Conservation (phyloP, 108 stramenopile genomes). For the Skeletonema marinoi region DNA sequence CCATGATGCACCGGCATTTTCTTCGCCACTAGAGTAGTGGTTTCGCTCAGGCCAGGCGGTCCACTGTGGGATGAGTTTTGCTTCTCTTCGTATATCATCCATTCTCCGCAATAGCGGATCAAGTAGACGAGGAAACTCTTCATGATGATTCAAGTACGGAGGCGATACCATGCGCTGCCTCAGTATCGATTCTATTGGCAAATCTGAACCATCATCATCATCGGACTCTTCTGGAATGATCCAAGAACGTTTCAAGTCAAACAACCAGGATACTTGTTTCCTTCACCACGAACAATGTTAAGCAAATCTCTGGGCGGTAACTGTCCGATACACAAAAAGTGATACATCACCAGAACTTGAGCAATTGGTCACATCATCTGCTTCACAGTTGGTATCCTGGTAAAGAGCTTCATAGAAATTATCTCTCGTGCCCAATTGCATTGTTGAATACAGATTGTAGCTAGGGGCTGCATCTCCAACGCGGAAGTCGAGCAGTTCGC, state of each 20-base stretch:
- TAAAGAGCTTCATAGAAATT: neutral
- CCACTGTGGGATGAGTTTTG: constrained; percentile 74
- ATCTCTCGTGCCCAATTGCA: neutral
- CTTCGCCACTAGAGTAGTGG: constrained; percentile 60
- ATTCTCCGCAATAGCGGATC: constrained; percentile 47
- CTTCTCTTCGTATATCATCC: constrained; percentile 60
- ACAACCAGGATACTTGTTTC: constrained; percentile 47
- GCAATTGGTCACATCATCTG: constrained; percentile 5
- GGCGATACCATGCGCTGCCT: constrained; percentile 64
- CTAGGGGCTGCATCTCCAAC: constrained; percentile 48
- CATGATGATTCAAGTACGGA: constrained; percentile 56
- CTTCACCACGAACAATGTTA: neutral
- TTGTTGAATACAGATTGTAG: constrained; percentile 39
- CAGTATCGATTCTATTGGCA: constrained; percentile 14
- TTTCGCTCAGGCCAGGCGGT: constrained; percentile 92
- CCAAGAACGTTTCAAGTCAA: constrained; percentile 61
- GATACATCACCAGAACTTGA: constrained; percentile 4
- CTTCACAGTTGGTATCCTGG: neutral
- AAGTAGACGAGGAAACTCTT: constrained; percentile 54
- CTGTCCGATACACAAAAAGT: constrained; percentile 31
- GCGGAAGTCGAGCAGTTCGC: constrained; percentile 40
- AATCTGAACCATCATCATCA: constrained; percentile 11
- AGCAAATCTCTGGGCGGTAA: constrained; percentile 26
- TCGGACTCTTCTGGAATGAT: constrained; percentile 8
- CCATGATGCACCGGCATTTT: constrained; percentile 57